Conservation (phyloP, 1,139 yeast species). For the Sugiyamaella japonica region DNA sequence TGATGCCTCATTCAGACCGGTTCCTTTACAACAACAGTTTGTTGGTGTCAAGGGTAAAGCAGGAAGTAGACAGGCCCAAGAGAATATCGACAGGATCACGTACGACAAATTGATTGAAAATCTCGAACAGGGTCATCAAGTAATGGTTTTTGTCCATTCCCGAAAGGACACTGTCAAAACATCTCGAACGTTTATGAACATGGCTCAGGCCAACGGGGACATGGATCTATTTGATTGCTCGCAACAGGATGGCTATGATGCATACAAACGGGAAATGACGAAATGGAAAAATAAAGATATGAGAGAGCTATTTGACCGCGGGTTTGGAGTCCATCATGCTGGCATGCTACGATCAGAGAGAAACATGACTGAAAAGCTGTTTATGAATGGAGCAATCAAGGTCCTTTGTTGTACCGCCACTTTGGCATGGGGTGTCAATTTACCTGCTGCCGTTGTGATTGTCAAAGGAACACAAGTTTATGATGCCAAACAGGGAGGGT, state of each 20-base stretch:
- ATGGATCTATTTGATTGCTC: constrained; percentile 60
- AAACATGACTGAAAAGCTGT: constrained; percentile 85
- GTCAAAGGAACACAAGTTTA: constrained; percentile 96
- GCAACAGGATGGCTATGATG: constrained; percentile 45
- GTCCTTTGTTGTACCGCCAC: constrained; percentile 97
- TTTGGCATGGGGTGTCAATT: constrained; percentile 98
- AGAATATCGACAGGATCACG: constrained; percentile 71
- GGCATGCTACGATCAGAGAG: constrained; percentile 94
- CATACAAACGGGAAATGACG: constrained; percentile 63
- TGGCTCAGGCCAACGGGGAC: constrained; percentile 64
- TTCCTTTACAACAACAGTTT: constrained; percentile 85
- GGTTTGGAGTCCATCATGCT: constrained; percentile 96
- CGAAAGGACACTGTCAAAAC: constrained; percentile 89
- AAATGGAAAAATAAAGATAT: constrained; percentile 78
- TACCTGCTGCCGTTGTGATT: constrained; percentile 97
- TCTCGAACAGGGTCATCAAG: constrained; percentile 74
- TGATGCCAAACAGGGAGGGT: constrained; percentile 93
- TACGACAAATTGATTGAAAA: constrained; percentile 75
- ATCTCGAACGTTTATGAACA: constrained; percentile 66
- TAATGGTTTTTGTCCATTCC: constrained; percentile 96
- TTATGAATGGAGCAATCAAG: constrained; percentile 78
- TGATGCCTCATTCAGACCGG: constrained; percentile 91
- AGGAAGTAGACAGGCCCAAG: constrained; percentile 68
- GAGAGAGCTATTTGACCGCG: constrained; percentile 74
- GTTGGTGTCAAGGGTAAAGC: constrained; percentile 88